Percentiles rank a stretch among this genome's conserved stretches.
phyloP scores from a whole-genome alignment of 2,329 filamentous ascomycete species.

The Phaeosphaeriaceae sp. region DNA sequence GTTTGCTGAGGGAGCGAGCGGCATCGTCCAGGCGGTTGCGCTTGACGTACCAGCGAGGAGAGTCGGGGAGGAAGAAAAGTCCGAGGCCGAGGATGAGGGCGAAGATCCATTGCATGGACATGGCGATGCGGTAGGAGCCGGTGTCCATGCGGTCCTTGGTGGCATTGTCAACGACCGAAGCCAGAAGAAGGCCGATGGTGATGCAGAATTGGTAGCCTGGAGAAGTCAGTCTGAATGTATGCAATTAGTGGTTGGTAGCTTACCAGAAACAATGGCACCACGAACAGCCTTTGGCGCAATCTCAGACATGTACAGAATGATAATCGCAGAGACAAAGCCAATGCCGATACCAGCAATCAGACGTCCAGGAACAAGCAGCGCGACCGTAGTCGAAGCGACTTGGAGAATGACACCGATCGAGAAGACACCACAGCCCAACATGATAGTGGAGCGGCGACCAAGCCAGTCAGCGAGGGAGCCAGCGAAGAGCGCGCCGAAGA shows the following conservation, averaged over 20 bases:
- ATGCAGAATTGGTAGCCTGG: slow-evolving; percentile 84
- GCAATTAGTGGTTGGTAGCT: background rate
- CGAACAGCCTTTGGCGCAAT: slow-evolving; percentile 76
- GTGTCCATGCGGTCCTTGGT: slow-evolving; percentile 69
- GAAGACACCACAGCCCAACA: slow-evolving; percentile 46
- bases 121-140: slow-evolving; percentile 77
- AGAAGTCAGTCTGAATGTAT: slow-evolving; percentile 26
- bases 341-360: slow-evolving; percentile 51
- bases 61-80: slow-evolving; percentile 81
- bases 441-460: slow-evolving; percentile 72
- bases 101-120: slow-evolving; percentile 82
- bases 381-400: slow-evolving; percentile 42
- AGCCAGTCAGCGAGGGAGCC: slow-evolving; percentile 72
- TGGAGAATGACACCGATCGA: slow-evolving; percentile 49
- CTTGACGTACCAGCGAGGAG: slow-evolving; percentile 86
- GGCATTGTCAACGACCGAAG: slow-evolving; percentile 76
- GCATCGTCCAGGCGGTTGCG: slow-evolving; percentile 74
- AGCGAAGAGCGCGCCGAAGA: slow-evolving; percentile 76
- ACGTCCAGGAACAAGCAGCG: slow-evolving; percentile 48
- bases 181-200: slow-evolving; percentile 79
- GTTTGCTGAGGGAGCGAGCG: slow-evolving; percentile 66
- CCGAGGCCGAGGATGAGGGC: slow-evolving; percentile 76
- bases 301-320: slow-evolving; percentile 82
- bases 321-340: slow-evolving; percentile 49
- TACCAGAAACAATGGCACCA: slow-evolving; percentile 70